Conservation (phyloP, 1,284 basidiomycete genomes). For the Ganoderma boninense region DNA sequence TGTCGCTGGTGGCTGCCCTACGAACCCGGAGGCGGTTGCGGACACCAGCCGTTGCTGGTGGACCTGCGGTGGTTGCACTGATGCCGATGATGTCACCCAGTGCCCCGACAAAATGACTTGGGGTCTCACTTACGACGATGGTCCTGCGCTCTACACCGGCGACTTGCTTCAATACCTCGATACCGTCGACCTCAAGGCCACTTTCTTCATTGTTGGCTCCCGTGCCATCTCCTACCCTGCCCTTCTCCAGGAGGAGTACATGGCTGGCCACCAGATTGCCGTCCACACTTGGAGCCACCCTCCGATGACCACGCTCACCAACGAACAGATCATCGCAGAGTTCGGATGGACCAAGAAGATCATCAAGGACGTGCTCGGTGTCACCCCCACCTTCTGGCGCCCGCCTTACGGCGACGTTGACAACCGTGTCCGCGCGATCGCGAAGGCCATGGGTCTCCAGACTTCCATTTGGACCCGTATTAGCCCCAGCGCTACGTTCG, state of each 20-base stretch:
- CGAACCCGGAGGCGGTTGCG: slow-evolving; percentile 65
- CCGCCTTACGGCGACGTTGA: slow-evolving; percentile 78
- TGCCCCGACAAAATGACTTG: slow-evolving; percentile 81
- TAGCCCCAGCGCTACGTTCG: slow-evolving; percentile 63
- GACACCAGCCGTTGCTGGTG: slow-evolving; percentile 79
- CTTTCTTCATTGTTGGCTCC: slow-evolving; percentile 90
- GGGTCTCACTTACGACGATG: slow-evolving; percentile 80
- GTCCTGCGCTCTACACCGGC: slow-evolving; percentile 86
- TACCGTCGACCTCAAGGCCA: slow-evolving; percentile 75
- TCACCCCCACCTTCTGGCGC: slow-evolving; percentile 72
- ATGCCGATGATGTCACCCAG: slow-evolving; percentile 70
- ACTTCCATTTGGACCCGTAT: slow-evolving; percentile 78
- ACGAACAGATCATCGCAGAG: slow-evolving; percentile 89
- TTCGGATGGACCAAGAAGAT: slow-evolving; percentile 88
- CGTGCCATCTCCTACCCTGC: slow-evolving; percentile 70
- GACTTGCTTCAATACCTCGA: slow-evolving; percentile 75
- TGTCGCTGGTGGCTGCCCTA: slow-evolving; percentile 66
- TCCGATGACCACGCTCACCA: slow-evolving; percentile 77
- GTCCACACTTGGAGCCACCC: slow-evolving; percentile 78
- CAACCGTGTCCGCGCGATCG: slow-evolving; percentile 85
- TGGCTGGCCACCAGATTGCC: slow-evolving; percentile 73
- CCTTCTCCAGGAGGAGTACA: slow-evolving; percentile 76
- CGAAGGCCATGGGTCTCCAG: slow-evolving; percentile 70
- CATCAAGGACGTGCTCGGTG: slow-evolving; percentile 81
- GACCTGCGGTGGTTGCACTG: slow-evolving; percentile 85